Evolutionary conservation across 1,139 yeast species (phyloP), one percentile per base, ranked within the genome.

Genomic region (Hemisphaericaspora xylanilytica): DNA sequence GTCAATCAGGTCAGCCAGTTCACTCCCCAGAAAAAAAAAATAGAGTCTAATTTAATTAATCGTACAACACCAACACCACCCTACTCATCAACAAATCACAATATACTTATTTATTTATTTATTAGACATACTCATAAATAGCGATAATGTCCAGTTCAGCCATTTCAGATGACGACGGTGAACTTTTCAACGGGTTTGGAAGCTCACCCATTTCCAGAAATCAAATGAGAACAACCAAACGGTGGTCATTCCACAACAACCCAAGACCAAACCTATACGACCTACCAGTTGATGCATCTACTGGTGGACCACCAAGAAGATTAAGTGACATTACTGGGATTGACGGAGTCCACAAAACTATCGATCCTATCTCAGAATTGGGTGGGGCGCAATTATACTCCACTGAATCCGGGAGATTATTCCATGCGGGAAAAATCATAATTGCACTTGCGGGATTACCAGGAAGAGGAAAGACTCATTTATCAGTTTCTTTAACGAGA

Each of bases 351-450:
- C 85, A 79, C 50, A 68, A 69, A 34, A 70, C 69, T 37, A 66
- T 77, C 34, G 75, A 76, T 39, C 71, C 76, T 18, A 59, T 62
- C 41, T 73, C 74, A 48, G 73, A 78, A 27, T 40, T 45, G 15
- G 74, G 88, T 5, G 92, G 96, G 1, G 97, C 95, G 0, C 97
- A 90, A 62, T 69, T 89, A 38, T 90, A 90, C 57, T 81, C 94
- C 11, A 90, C 97, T 0, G 96, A 88, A 47, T 80, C 89, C 0
- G 97, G 97, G 0, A 73, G 88, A 45, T 70, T 94, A 52, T 92
- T 87, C 65, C 97, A 92, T 55, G 97, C 98, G 3, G 98, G 98
- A 3, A 87, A 89, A 56, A 82, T 92, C 38, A 81, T 95, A 55
- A 84, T 92, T 43, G 88, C 85, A 9, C 72, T 92, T 50, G 95